Conservation (phyloP, 169 alveolate species). For the Plasmodium gonderi region DNA sequence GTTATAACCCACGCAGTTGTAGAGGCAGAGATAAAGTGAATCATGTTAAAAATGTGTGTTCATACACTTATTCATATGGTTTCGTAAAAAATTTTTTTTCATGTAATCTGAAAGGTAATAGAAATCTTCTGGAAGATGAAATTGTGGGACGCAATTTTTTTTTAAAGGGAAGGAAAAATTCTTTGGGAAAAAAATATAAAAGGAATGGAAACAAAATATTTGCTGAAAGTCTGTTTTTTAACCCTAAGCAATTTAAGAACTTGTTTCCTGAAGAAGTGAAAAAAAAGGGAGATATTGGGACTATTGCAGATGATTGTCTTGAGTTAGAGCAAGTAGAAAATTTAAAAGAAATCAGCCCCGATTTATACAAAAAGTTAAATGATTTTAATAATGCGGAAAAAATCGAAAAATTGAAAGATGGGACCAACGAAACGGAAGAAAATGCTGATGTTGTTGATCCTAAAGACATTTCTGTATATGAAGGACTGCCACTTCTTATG, state of each 20-base stretch:
- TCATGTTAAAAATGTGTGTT: not conserved
- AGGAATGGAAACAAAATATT: not conserved
- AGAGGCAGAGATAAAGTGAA: not conserved
- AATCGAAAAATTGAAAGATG: not conserved
- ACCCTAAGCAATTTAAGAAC: conserved; percentile 64
- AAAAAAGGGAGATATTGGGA: not conserved
- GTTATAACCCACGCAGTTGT: not conserved
- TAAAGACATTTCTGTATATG: conserved; percentile 25
- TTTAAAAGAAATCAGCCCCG: conserved; percentile 41
- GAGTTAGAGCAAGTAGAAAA: conserved; percentile 53
- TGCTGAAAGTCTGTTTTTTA: conserved; percentile 50
- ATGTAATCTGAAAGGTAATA: not conserved
- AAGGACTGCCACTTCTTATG: conserved; percentile 74
- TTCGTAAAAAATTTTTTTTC: not conserved
- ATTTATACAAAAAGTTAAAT: conserved; percentile 12
- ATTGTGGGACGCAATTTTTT: not conserved
- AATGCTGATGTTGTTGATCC: not conserved
- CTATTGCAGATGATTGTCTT: not conserved
- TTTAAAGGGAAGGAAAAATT: not conserved
- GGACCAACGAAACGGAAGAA: not conserved
- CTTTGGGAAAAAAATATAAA: conserved; percentile 8
- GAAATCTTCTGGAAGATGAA: not conserved
- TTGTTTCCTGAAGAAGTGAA: conserved; percentile 33
- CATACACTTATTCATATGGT: not conserved
- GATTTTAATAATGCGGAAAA: conserved; percentile 20